Evolutionary conservation across 2,329 filamentous ascomycete genomes (phyloP).

Genomic region (Pyricularia grisea): DNA sequence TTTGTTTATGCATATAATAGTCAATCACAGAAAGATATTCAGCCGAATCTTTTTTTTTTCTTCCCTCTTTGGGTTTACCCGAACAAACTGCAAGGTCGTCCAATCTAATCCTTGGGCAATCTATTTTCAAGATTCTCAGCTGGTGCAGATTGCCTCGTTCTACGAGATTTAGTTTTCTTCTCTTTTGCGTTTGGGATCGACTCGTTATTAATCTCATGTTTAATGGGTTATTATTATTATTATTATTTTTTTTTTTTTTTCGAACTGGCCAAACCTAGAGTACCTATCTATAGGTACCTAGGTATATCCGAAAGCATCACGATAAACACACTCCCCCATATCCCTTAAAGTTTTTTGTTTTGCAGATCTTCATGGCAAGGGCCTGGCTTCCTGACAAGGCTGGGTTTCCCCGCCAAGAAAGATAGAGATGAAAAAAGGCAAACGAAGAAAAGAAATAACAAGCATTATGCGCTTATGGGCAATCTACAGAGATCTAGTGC

Average conservation of each 20-base stretch:
- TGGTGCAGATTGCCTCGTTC: background rate
- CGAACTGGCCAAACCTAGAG: background rate
- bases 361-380: background rate
- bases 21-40: background rate
- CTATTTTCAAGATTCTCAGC: background rate
- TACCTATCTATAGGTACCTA: no score
- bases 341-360: no score
- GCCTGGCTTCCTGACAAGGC: background rate
- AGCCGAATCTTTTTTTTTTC: background rate
- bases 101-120: background rate
- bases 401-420: background rate
- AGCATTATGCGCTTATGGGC: background rate
- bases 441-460: background rate
- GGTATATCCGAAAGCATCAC: background rate
- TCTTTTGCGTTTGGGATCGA: background rate
- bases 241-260: no score
- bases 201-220: background rate
- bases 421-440: background rate
- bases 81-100: background rate
- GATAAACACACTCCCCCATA: background rate
- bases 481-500: background rate
- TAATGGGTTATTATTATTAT: no score
- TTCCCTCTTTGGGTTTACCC: background rate
- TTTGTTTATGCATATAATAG: background rate
- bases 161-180: background rate